Evolutionary conservation across 352 stramenopile genomes (phyloP), one percentile per base, ranked within the genome.

Genomic region (Phytophthora capsici): DNA sequence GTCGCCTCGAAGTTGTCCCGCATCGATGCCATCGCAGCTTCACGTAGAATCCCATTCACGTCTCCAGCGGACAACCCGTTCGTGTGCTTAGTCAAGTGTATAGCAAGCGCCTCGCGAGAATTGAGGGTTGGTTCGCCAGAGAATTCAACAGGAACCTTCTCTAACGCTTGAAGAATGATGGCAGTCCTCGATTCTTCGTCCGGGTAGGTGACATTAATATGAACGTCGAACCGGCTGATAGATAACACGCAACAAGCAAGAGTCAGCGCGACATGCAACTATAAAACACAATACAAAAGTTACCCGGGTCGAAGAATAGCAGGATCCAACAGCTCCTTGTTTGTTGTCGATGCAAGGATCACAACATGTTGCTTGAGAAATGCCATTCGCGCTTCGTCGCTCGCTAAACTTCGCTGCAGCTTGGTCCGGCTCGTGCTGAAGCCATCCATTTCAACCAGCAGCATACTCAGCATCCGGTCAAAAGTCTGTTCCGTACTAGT

Each of bases 401-500:
- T 84, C 4, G 59, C 54, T 32, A 80, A 30, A 37, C 72, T 86
- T 4, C 57, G 44, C 37, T 79, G 47, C 4, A 87, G 36, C 23
- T 68, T 78, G 1, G 63, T 63, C 1, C 63, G 68, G 50, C 73
- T 83, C 8, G 82, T 86, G 22, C 47, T 77, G 49, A 97, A 93
- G 6, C 91, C 91, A 69, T 98, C 91, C 89, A 98, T 96, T 48
- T 98, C 91, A 8, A 96, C 79, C 20, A 98, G 77, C 34, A 98
- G 73, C 77, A 93, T 95, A 49, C 88, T 96, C 58, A 98, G 61
- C 59, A 98, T 84, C 2, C 91, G 89, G 61, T 98, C 91, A 54
- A 97, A 97, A 2, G 91, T 98, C 69, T 98, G 91, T 66, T 98
- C 91, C 0, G 89, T 96, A 49, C 85, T 97, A 4, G 90, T 95